phyloP scores from a whole-genome alignment of 257 asterid genomes.

The Cynanchum wilfordii region DNA sequence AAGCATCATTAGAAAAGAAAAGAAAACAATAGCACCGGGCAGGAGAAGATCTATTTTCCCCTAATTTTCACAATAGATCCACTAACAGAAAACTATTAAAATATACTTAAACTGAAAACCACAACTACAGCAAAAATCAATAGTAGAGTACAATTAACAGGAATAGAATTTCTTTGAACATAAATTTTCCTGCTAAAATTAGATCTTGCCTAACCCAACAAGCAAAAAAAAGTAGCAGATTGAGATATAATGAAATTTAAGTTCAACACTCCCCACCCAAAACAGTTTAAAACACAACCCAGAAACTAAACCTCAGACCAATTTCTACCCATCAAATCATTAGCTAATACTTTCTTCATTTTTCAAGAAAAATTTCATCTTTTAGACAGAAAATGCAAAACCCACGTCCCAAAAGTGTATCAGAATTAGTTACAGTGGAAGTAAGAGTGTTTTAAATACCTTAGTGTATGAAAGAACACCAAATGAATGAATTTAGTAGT shows the following conservation, averaged over 20 bases:
- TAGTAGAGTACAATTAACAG: not conserved
- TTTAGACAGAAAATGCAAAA: constrained; percentile 18
- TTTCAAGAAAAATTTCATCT: constrained; percentile 19
- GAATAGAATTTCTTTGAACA: constrained; percentile 1
- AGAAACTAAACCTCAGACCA: constrained; percentile 9
- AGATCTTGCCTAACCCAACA: constrained; percentile 32
- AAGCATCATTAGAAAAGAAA: not conserved
- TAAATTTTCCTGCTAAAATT: not conserved
- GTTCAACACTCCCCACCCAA: constrained; percentile 14
- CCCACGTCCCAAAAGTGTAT: constrained; percentile 23
- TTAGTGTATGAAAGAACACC: constrained; percentile 20
- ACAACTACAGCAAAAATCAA: not conserved
- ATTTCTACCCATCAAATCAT: constrained; percentile 8
- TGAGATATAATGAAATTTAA: constrained; percentile 25
- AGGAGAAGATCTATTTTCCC: constrained; percentile 13
- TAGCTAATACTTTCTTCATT: not conserved
- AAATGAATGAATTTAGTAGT: not conserved
- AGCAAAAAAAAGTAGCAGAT: constrained; percentile 21
- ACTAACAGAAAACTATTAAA: not conserved
- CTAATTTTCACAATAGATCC: constrained; percentile 13
- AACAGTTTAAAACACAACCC: constrained; percentile 10
- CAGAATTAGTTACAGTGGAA: constrained; percentile 22
- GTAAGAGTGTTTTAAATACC: constrained; percentile 25
- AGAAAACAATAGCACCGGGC: not conserved
- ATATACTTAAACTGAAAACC: not conserved